Conservation (phyloP, 176 grass and related monocot genomes). For the Calamus simplicifolius region DNA sequence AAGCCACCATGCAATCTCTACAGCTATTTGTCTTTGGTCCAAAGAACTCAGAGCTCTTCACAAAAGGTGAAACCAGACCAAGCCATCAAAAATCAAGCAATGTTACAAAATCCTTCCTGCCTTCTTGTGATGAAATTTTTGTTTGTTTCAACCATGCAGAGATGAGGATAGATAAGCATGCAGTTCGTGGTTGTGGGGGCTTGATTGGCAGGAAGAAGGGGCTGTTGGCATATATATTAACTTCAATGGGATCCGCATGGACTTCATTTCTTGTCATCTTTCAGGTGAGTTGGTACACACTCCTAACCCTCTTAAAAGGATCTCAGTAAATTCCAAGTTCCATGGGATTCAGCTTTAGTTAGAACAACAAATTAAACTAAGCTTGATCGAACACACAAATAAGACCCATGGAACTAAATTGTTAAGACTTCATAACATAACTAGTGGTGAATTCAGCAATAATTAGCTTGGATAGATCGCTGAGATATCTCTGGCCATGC, state of each 20-base stretch:
- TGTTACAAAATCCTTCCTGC: too few relatives aligned
- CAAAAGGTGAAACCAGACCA: conserved; percentile 21
- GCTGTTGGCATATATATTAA: conserved; percentile 55
- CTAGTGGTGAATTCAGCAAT: too few relatives aligned
- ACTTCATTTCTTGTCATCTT: conserved; percentile 62
- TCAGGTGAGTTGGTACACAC: conserved; percentile 26
- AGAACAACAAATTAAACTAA: too few relatives aligned
- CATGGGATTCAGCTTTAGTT: too few relatives aligned
- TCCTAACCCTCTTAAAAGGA: too few relatives aligned
- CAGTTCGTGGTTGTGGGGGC: conserved; percentile 34
- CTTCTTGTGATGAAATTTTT: too few relatives aligned
- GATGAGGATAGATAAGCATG: conserved; percentile 42
- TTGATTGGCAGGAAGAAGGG: conserved; percentile 69
- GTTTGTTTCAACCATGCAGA: conserved; percentile 17
- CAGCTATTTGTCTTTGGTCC: conserved; percentile 51
- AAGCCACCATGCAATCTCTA: conserved; percentile 56
- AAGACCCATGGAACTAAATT: too few relatives aligned
- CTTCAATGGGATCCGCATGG: conserved; percentile 48
- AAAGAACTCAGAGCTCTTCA: conserved; percentile 30
- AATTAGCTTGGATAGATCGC: too few relatives aligned
- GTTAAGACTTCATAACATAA: too few relatives aligned
- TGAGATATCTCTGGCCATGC: background rate
- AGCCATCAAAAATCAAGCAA: too few relatives aligned
- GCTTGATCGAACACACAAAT: too few relatives aligned
- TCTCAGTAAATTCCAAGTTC: too few relatives aligned